Percentiles rank a stretch among this genome's conserved stretches.
phyloP scores from a whole-genome alignment of 1,139 yeast species.

The Geotrichum klebahnii region DNA sequence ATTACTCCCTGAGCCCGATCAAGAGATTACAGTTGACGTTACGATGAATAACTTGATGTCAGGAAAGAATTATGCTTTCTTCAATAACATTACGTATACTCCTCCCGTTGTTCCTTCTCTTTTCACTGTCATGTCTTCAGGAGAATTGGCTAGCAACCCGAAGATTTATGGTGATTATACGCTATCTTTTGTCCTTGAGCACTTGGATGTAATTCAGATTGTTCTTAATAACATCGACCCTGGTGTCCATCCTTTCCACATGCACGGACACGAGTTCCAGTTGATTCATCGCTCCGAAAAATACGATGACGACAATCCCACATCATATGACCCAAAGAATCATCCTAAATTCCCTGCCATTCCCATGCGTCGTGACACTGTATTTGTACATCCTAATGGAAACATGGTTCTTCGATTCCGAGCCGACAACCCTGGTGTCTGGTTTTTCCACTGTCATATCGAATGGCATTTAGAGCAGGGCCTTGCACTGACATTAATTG shows the following conservation, averaged over 20 bases:
- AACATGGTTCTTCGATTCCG: conserved; percentile 61
- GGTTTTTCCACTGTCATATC: conserved; percentile 92
- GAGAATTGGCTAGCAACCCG: conserved; percentile 48
- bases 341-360: conserved; percentile 55
- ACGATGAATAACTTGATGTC: conserved; percentile 72
- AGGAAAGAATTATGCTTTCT: conserved; percentile 87
- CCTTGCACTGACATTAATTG: conserved; percentile 64
- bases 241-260: conserved; percentile 82
- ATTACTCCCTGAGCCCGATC: conserved; percentile 61
- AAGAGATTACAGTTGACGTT: conserved; percentile 60
- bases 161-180: conserved; percentile 76
- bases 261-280: conserved; percentile 79
- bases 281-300: conserved; percentile 53
- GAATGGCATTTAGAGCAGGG: conserved; percentile 95
- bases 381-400: conserved; percentile 60
- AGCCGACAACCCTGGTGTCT: conserved; percentile 85
- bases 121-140: conserved; percentile 64
- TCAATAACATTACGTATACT: conserved; percentile 73
- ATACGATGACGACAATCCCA: conserved; percentile 47
- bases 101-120: conserved; percentile 83
- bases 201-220: conserved; percentile 60
- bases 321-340: conserved; percentile 48
- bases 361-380: conserved; percentile 68
- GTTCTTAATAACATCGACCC: conserved; percentile 67
- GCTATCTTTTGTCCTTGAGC: conserved; percentile 63